phyloP scores from a whole-genome alignment of 176 grass and related monocot species.

The Microstegium vimineum region DNA sequence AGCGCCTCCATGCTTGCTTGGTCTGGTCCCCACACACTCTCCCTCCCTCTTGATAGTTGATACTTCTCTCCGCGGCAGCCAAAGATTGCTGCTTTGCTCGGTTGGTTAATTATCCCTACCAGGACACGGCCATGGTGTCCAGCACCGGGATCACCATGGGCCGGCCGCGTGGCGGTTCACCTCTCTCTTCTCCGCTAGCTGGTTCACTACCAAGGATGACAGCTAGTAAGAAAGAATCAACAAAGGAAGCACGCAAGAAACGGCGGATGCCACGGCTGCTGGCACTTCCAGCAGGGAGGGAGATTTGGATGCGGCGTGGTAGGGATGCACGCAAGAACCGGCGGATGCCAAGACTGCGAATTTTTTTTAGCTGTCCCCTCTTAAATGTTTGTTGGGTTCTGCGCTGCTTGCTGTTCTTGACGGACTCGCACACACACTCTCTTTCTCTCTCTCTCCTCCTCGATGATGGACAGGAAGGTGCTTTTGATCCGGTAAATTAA shows the following conservation, averaged over 20 bases:
- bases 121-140: slow-evolving; percentile 20
- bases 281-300: slow-evolving; percentile 32
- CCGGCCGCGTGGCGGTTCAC: not conserved
- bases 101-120: not conserved
- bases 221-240: slow-evolving; percentile 5
- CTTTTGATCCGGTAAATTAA: slow-evolving; percentile 31
- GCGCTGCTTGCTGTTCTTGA: not conserved
- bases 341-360: slow-evolving; percentile 10
- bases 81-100: not conserved
- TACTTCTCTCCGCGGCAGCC: too few species aligned
- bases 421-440: not conserved
- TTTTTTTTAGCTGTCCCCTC: not conserved
- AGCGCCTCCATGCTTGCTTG: slow-evolving; percentile 29
- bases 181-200: not conserved
- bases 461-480: not conserved
- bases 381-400: slow-evolving; percentile 31
- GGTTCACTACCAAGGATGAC: not conserved
- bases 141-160: slow-evolving; percentile 40
- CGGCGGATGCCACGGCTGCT: slow-evolving; percentile 24
- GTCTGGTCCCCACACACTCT: not conserved
- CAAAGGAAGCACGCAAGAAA: slow-evolving; percentile 2
- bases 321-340: too few species aligned
- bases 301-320: slow-evolving; percentile 36
- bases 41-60: too few species aligned
- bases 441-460: slow-evolving; percentile 14